Evolutionary conservation across 345 rosid genomes (phyloP).

Genomic region (Brassica juncea): DNA sequence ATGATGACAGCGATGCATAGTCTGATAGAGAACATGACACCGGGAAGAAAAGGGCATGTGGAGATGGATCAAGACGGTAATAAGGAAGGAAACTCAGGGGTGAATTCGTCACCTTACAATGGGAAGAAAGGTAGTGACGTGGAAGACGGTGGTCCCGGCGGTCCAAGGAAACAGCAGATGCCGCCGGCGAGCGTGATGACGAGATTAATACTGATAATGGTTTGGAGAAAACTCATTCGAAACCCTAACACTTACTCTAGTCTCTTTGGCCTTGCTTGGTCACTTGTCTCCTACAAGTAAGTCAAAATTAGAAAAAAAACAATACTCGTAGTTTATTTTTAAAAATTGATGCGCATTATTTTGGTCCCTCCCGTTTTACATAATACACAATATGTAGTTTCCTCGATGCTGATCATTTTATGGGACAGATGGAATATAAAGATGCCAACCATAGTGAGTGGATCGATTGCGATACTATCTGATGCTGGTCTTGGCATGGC

Average conservation of each 20-base stretch:
- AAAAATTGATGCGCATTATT: background rate
- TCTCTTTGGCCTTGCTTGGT: conserved; percentile 67
- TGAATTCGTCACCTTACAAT: conserved; percentile 49
- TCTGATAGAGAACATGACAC: conserved; percentile 61
- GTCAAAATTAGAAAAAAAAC: background rate
- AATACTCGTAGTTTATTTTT: background rate
- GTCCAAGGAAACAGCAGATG: conserved; percentile 56
- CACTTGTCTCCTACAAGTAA: conserved; percentile 65
- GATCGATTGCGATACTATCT: conserved; percentile 71
- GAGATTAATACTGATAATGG: conserved; percentile 71
- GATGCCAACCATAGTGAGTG: conserved; percentile 69
- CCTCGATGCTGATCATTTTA: conserved; percentile 6
- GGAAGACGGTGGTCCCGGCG: conserved; percentile 46
- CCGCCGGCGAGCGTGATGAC: conserved; percentile 83
- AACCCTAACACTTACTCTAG: conserved; percentile 81
- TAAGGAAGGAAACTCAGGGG: conserved; percentile 49
- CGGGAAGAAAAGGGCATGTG: conserved; percentile 51
- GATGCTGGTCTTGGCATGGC: conserved; percentile 91
- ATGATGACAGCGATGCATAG: conserved; percentile 57
- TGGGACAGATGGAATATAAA: conserved; percentile 63
- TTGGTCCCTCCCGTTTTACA: background rate
- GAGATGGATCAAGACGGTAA: conserved; percentile 49
- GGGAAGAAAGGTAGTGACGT: conserved; percentile 47
- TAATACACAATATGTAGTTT: background rate
- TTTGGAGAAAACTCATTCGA: conserved; percentile 73